These are phyloP conservation scores for Diaporthe sp. DNA, from an alignment of 2,329 filamentous ascomycete genomes.

Conservation along the genomic window DNA sequence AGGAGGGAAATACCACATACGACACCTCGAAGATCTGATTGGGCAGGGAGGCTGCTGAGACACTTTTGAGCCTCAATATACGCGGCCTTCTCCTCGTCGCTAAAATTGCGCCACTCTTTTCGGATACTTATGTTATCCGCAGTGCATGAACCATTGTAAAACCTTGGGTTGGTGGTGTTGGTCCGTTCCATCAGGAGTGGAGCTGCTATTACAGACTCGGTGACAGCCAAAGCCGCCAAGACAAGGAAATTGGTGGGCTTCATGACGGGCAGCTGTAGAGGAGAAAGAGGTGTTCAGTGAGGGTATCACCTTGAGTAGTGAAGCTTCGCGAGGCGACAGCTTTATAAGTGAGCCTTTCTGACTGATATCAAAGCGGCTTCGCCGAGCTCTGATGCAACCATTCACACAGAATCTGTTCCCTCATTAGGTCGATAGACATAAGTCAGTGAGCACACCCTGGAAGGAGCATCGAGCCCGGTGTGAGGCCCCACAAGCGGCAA, in stretches of 20 bases:
- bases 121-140: constrained; percentile 20
- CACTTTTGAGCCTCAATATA: constrained; percentile 9
- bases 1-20: background rate
- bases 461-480: background rate
- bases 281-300: background rate
- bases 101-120: constrained; percentile 19
- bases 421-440: background rate
- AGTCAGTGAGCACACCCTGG: background rate
- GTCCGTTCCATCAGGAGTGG: background rate
- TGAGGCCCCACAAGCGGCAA: background rate
- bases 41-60: constrained; percentile 12
- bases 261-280: background rate
- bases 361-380: background rate
- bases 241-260: background rate
- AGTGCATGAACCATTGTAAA: constrained; percentile 23
- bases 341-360: background rate
- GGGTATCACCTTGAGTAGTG: background rate
- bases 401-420: background rate
- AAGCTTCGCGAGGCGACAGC: background rate
- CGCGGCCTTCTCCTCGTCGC: constrained; percentile 13
- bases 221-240: background rate
- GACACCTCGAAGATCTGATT: background rate
- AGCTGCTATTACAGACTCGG: background rate
- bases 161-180: constrained; percentile 1
- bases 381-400: background rate